Evolutionary conservation across 805 yeast species (phyloP).

Genomic region (Yamadazyma nakazawae): DNA sequence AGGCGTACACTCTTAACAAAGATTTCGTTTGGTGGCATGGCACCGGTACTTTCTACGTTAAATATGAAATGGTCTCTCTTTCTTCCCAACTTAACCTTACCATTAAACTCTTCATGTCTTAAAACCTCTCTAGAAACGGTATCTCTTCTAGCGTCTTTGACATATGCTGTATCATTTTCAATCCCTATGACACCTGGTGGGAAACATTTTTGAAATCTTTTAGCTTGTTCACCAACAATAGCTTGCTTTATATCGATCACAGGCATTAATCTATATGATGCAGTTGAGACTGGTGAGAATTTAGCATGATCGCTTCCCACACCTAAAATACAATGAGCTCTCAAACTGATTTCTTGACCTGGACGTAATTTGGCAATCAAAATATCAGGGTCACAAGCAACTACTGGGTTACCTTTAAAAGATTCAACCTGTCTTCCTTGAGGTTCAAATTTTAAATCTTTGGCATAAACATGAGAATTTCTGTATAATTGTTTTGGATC

Average conservation of each 20-base stretch:
- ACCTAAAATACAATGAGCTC: conserved; percentile 90
- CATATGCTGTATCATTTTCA: conserved; percentile 68
- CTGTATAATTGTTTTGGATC: conserved; percentile 82
- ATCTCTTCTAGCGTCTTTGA: conserved; percentile 87
- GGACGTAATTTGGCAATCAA: conserved; percentile 91
- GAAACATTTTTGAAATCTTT: conserved; percentile 82
- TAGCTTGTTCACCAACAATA: conserved; percentile 73
- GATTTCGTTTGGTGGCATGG: conserved; percentile 95
- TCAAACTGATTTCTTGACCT: conserved; percentile 89
- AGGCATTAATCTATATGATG: conserved; percentile 91
- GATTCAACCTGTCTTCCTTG: conserved; percentile 80
- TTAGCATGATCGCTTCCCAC: conserved; percentile 95
- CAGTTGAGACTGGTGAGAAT: conserved; percentile 95
- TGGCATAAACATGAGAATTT: conserved; percentile 85
- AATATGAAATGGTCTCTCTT: conserved; percentile 89
- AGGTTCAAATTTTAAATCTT: conserved; percentile 85
- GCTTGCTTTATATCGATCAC: conserved; percentile 73
- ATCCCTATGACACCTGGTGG: conserved; percentile 90
- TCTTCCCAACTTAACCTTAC: conserved; percentile 88
- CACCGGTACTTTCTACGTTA: conserved; percentile 93
- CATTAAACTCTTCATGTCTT: conserved; percentile 87
- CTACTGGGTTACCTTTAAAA: conserved; percentile 65
- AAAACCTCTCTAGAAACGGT: conserved; percentile 96
- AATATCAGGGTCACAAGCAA: conserved; percentile 83
- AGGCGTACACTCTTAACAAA: conserved; percentile 87